Percentiles rank a stretch among this genome's conserved stretches.
Evolutionary conservation across 1,139 yeast species (phyloP).

Genomic region (Pichia cactophila): DNA sequence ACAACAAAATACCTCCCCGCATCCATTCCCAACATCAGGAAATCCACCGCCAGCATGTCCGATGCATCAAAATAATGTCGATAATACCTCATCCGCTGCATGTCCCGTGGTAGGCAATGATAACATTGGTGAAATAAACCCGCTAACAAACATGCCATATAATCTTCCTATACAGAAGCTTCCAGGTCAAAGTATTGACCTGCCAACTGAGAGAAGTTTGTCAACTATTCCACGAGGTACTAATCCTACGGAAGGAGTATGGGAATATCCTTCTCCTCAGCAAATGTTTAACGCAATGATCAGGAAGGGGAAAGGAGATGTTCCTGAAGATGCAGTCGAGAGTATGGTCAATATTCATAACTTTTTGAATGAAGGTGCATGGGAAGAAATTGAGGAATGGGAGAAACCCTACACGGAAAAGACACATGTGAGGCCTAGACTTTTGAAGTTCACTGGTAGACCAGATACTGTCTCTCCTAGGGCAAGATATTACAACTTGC

Average conservation of each 20-base stretch:
- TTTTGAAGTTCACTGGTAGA: constrained; percentile 83
- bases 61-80: constrained; percentile 8
- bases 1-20: background rate
- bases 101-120: constrained; percentile 25
- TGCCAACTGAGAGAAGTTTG: constrained; percentile 77
- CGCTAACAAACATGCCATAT: constrained; percentile 85
- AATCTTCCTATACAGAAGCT: constrained; percentile 57
- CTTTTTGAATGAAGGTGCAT: constrained; percentile 93
- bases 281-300: constrained; percentile 98
- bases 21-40: background rate
- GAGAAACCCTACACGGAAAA: constrained; percentile 52
- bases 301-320: constrained; percentile 79
- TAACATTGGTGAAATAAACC: constrained; percentile 43
- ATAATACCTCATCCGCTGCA: constrained; percentile 22
- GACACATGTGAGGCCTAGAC: constrained; percentile 59
- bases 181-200: constrained; percentile 70
- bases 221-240: constrained; percentile 86
- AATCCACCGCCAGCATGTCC: constrained; percentile 17
- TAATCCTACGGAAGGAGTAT: constrained; percentile 55
- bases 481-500: constrained; percentile 59
- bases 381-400: constrained; percentile 94
- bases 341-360: constrained; percentile 97
- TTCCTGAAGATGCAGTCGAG: constrained; percentile 93
- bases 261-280: constrained; percentile 99
- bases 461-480: constrained; percentile 88